Evolutionary conservation across 2,329 filamentous ascomycete genomes (phyloP), one percentile per base, ranked within the genome.

Genomic region (Tolypocladium ophioglossoides): DNA sequence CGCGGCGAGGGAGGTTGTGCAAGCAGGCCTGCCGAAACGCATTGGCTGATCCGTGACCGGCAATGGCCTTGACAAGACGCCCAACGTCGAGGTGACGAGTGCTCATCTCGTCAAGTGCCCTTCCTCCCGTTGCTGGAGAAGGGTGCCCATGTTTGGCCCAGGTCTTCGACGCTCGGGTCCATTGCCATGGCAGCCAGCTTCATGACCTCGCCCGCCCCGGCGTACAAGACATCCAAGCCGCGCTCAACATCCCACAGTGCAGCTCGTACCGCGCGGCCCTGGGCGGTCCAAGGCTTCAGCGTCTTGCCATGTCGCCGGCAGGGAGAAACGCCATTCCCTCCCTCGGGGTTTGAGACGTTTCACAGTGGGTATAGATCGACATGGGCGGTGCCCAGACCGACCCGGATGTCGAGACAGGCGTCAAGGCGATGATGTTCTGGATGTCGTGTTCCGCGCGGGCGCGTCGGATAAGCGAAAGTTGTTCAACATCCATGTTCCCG

Each of bases 141-240:
- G 46, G 72, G 73, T 3, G 12, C 11, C 16, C 16, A 24, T 4
- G 20, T 32, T n/a, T n/a, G n/a, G n/a, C n/a, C 14, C 11, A 54
- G 52, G 12, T 52, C 50, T 20, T 24, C 71, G 2, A 72, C 69
- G 0, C 47, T 77, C 3, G 74, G 72, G 32, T 77, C 74, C 0
- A 70, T 76, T 5, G 52, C 63, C 22, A 53, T 60, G 55, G 63
- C 65, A 0, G 14, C 58, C 0, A 49, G 47, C 4, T 70, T 56
- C 53, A 52, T 46, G 1, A 40, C 52, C 1, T 55, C 62, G 3
- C 65, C 67, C 0, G 51, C 57, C 0, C 71, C 71, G 1, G 66
- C 72, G 0, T 78, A 78, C 64, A 76, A 75, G 55, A 67, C 77
- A 54, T 67, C 71, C 32, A 78, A 57, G 68, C 74, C 0, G 74